Conservation (phyloP, 1,284 basidiomycete species). For the Austropuccinia psidii region DNA sequence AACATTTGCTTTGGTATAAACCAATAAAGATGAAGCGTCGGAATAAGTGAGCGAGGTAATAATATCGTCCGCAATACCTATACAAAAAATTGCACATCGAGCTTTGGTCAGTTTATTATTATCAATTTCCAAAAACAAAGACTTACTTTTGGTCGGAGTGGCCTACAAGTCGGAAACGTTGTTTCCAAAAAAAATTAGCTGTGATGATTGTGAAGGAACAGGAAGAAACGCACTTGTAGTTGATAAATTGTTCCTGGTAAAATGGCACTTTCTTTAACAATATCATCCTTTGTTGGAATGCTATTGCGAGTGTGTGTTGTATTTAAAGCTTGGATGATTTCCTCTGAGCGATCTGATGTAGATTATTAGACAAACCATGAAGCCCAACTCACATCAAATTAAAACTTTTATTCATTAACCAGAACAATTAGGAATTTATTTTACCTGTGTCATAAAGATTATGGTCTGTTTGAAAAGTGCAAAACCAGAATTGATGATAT, state of each 20-base stretch:
- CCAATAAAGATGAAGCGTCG: conserved; percentile 23
- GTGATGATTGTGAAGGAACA: neutral
- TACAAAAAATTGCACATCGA: neutral
- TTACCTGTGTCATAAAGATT: conserved; percentile 14
- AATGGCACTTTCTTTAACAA: neutral
- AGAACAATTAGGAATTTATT: no score
- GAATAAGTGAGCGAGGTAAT: conserved; percentile 21
- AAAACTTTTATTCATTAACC: no score
- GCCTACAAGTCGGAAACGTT: neutral
- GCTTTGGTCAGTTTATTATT: no score
- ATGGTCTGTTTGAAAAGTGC: neutral
- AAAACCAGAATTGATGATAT: neutral
- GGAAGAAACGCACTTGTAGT: neutral
- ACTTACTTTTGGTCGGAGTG: conserved; percentile 24
- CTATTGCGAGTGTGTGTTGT: conserved; percentile 1
- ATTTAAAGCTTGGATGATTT: conserved; percentile 6
- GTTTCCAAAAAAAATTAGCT: neutral
- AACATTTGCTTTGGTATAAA: conserved; percentile 24
- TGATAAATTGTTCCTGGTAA: conserved; percentile 25
- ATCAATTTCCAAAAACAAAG: no score
- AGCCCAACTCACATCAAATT: no score
- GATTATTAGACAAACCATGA: no score
- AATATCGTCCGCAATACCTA: conserved; percentile 30
- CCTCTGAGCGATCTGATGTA: conserved; percentile 24
- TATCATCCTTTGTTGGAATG: neutral